Conservation (phyloP, 495 filamentous ascomycete species). For the Hypoxylon subgilvum region DNA sequence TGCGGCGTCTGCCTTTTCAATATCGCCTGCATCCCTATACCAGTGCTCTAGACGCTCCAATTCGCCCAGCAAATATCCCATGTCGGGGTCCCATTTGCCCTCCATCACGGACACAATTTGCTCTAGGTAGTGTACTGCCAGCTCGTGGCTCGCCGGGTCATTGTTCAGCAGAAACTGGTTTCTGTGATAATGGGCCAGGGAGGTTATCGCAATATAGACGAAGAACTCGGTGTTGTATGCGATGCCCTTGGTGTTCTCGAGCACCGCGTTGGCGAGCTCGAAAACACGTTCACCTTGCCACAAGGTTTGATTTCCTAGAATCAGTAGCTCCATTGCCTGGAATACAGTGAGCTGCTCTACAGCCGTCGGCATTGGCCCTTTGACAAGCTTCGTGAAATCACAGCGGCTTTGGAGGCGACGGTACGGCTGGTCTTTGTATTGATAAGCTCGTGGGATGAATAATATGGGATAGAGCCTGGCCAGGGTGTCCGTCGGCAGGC, state of each 20-base stretch:
- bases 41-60: slow-evolving; percentile 39
- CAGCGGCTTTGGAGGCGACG: slow-evolving; percentile 40
- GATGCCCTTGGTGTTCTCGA: slow-evolving; percentile 39
- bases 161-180: slow-evolving; percentile 25
- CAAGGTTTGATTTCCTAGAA: slow-evolving; percentile 34
- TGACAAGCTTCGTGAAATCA: slow-evolving; percentile 29
- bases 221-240: slow-evolving; percentile 41
- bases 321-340: slow-evolving; percentile 38
- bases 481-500: slow-evolving; percentile 39
- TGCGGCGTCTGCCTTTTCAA: slow-evolving; percentile 21
- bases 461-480: slow-evolving; percentile 38
- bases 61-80: slow-evolving; percentile 42
- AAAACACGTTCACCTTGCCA: slow-evolving; percentile 38
- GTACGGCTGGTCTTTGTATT: slow-evolving; percentile 34
- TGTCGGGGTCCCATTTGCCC: slow-evolving; percentile 40
- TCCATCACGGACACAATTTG: slow-evolving; percentile 34
- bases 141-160: slow-evolving; percentile 25
- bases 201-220: slow-evolving; percentile 37
- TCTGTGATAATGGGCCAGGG: slow-evolving; percentile 38
- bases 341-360: slow-evolving; percentile 38
- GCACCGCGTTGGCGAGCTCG: slow-evolving; percentile 37
- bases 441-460: slow-evolving; percentile 41
- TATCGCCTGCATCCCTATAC: slow-evolving; percentile 40
- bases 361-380: slow-evolving; percentile 36
- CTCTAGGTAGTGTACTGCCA: slow-evolving; percentile 38